A percentile compares a stretch with the other conserved stretches of the same genome.
Evolutionary conservation across 768 basidiomycete genomes (phyloP).

Genomic region (Serpula lacrymans): DNA sequence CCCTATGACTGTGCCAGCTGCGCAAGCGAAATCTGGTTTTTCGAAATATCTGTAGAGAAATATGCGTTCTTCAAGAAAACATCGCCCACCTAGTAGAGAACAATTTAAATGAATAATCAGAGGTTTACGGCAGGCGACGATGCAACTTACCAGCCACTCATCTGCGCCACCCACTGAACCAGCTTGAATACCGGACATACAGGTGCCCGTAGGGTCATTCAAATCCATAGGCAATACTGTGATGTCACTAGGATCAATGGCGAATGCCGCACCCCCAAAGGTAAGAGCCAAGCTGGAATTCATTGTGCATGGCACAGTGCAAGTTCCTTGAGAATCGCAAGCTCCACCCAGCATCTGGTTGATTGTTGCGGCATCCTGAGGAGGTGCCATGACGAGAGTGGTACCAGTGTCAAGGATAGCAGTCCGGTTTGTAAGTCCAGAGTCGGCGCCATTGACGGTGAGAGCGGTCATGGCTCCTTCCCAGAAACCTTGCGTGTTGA

Average conservation of each 20-base stretch:
- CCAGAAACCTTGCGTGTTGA: slow-evolving; percentile 76
- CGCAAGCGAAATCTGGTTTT: slow-evolving; percentile 60
- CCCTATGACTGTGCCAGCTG: slow-evolving; percentile 38
- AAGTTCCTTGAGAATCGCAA: slow-evolving; percentile 46
- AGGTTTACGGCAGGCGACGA: not conserved
- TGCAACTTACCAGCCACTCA: slow-evolving; percentile 63
- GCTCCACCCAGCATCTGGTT: slow-evolving; percentile 58
- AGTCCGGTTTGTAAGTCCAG: slow-evolving; percentile 56
- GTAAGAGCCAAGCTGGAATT: slow-evolving; percentile 49
- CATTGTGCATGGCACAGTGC: slow-evolving; percentile 65
- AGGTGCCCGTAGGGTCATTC: slow-evolving; percentile 55
- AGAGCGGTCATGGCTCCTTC: slow-evolving; percentile 61
- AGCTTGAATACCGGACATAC: slow-evolving; percentile 66
- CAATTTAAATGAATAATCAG: not conserved
- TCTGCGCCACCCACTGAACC: slow-evolving; percentile 55
- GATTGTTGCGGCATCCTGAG: slow-evolving; percentile 50
- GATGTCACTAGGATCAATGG: slow-evolving; percentile 66
- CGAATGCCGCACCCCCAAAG: slow-evolving; percentile 55
- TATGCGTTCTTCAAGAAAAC: slow-evolving; percentile 79
- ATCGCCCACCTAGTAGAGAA: slow-evolving; percentile 49
- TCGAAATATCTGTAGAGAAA: slow-evolving; percentile 58
- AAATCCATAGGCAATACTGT: slow-evolving; percentile 51
- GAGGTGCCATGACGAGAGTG: slow-evolving; percentile 40
- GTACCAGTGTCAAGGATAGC: slow-evolving; percentile 61
- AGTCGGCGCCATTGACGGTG: slow-evolving; percentile 52